Evolutionary conservation across 1,284 basidiomycete genomes (phyloP), one percentile per base, ranked within the genome.

Genomic region (Puccinia coronata): DNA sequence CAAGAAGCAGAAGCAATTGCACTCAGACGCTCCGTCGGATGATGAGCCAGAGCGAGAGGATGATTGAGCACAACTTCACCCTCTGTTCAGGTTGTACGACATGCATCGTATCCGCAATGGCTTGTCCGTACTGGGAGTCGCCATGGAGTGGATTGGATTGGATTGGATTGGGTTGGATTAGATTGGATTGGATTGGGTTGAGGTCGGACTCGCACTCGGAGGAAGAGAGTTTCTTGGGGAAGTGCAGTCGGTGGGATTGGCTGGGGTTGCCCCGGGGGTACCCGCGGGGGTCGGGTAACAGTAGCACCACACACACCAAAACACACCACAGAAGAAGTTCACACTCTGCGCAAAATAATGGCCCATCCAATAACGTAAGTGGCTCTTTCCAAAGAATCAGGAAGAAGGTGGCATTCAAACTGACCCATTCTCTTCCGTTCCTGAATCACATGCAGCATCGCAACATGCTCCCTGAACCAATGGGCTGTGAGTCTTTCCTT

Each of bases 381-480:
- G 23, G 23, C 16, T 8, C 2, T 11, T 43, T 9, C 2, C 14
- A 28, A 23, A 57, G 34, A 34, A 34, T 0, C 16, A 16, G 11
- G 3, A 47, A 43, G 1, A n/a, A n/a, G n/a, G n/a, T n/a, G n/a
- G n/a, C n/a, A n/a, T 18, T 34, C 36, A 20, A 34, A 43, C 28
- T 63, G 41, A 51, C 69, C 28, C 28, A 31, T 72, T 18, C 12
- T 16, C 14, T 59, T 23, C 28, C 0, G 36, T 49, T 12, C 8
- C 31, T 3, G 25, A 34, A 31, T 18, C 8, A 53, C n/a, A 34
- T 53, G n/a, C 57, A 80, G 78, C 0, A 73, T 80, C 23, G 69
- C 78, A 6, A 80, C 78, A 8, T 80, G 78, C 25, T 80, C 78
- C 1, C 55, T 80, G 25, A 80, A 80, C 36, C 78, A 80, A 80